Conservation (phyloP, 352 stramenopile species). For the Elongisporangium senticosum region DNA sequence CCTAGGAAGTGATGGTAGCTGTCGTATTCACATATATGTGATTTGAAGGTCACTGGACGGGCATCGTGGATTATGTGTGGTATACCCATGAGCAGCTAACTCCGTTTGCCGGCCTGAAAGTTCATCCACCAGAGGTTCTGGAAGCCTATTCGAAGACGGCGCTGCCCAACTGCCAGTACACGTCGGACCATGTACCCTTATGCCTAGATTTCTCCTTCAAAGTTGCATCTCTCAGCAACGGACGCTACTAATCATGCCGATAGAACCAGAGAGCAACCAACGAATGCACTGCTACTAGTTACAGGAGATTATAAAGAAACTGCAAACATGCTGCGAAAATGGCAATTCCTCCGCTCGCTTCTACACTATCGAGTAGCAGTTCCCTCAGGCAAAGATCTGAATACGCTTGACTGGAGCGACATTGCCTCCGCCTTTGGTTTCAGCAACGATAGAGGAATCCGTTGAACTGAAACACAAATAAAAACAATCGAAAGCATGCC, state of each 20-base stretch:
- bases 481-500: no score
- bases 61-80: constrained; percentile 98
- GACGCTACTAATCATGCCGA: constrained; percentile 17
- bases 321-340: background rate
- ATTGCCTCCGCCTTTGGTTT: no score
- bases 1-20: background rate
- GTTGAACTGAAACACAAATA: no score
- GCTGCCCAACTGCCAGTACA: constrained; percentile 95
- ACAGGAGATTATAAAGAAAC: background rate
- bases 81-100: constrained; percentile 92
- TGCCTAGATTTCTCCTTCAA: constrained; percentile 88
- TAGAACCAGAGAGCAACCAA: background rate
- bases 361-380: no score
- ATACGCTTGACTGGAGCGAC: no score
- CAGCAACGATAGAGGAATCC: no score
- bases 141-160: constrained; percentile 85
- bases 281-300: background rate
- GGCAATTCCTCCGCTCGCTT: no score
- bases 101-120: constrained; percentile 90
- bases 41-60: constrained; percentile 90
- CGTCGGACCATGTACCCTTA: constrained; percentile 95
- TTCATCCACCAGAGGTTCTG: constrained; percentile 89
- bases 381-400: no score
- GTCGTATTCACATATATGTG: background rate
- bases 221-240: constrained; percentile 19